Percentiles rank a stretch among this genome's conserved stretches.
Conservation (phyloP, 805 yeast genomes). For the Saccharomycopsis oosterbeekiorum region DNA sequence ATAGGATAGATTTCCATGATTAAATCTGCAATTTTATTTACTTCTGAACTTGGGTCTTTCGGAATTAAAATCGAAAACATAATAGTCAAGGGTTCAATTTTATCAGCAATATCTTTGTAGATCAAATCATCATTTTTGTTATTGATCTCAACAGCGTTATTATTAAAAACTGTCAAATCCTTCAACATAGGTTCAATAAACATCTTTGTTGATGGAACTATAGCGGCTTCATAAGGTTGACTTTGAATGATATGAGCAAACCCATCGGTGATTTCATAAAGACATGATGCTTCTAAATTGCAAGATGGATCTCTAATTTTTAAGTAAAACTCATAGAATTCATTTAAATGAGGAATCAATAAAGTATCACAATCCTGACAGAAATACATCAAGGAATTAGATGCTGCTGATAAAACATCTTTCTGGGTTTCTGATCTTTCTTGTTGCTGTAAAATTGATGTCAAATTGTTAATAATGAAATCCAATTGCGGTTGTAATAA, state of each 20-base stretch:
- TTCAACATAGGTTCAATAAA: constrained; percentile 60
- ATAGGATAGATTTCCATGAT: constrained; percentile 56
- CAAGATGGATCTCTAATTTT: constrained; percentile 35
- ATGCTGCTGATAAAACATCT: constrained; percentile 66
- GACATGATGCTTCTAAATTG: constrained; percentile 49
- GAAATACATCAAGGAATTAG: constrained; percentile 88
- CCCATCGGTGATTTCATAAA: constrained; percentile 81
- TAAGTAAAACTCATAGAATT: constrained; percentile 64
- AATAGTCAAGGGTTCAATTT: constrained; percentile 57
- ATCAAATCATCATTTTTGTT: constrained; percentile 21
- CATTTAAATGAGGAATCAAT: constrained; percentile 59
- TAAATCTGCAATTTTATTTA: constrained; percentile 43
- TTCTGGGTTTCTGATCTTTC: constrained; percentile 24
- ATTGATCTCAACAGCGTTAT: constrained; percentile 6
- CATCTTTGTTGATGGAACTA: constrained; percentile 45
- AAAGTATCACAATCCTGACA: constrained; percentile 80
- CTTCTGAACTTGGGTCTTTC: constrained; percentile 21
- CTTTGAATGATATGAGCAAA: constrained; percentile 71
- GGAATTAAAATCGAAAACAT: constrained; percentile 51
- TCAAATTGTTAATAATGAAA: constrained; percentile 73
- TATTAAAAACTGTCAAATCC: constrained; percentile 28
- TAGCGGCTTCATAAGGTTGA: constrained; percentile 39
- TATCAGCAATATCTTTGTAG: constrained; percentile 51
- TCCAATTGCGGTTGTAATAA: constrained; percentile 72
- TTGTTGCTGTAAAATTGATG: constrained; percentile 26